Conservation (phyloP, 768 basidiomycete species). For the Suillus ampliporus region DNA sequence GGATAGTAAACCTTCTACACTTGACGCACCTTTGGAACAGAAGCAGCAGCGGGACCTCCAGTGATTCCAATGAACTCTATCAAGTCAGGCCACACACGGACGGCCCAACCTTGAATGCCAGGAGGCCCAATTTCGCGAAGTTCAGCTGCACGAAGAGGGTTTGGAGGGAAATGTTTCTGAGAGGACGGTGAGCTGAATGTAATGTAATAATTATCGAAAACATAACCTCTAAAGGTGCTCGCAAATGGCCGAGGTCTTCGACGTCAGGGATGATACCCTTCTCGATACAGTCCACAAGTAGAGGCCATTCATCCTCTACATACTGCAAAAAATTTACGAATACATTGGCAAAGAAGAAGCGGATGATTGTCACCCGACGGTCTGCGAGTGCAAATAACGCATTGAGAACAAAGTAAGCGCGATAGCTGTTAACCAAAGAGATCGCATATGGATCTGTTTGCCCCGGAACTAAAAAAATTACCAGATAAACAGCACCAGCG, state of each 20-base stretch:
- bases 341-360: conserved; percentile 2
- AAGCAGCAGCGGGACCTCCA: conserved; percentile 10
- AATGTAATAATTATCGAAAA: not conserved
- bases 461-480: conserved; percentile 16
- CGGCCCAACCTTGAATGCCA: conserved; percentile 6
- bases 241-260: conserved; percentile 6
- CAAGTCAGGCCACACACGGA: conserved; percentile 14
- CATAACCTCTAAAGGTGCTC: conserved; percentile 11
- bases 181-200: not conserved
- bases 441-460: conserved; percentile 27
- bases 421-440: conserved; percentile 22
- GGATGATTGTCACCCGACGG: conserved; percentile 6
- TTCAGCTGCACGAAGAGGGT: conserved; percentile 14
- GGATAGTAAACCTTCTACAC: not conserved
- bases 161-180: conserved; percentile 11
- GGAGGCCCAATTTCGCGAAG: conserved; percentile 10
- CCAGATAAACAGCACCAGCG: not conserved
- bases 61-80: conserved; percentile 5
- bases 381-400: conserved; percentile 16
- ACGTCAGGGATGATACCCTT: conserved; percentile 14
- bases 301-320: conserved; percentile 15
- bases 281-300: conserved; percentile 11
- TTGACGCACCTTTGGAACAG: conserved; percentile 8
- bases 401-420: conserved; percentile 16
- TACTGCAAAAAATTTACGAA: conserved; percentile 12